phyloP scores from a whole-genome alignment of 139 green algal species.

The Chlamydomonas incerta region DNA sequence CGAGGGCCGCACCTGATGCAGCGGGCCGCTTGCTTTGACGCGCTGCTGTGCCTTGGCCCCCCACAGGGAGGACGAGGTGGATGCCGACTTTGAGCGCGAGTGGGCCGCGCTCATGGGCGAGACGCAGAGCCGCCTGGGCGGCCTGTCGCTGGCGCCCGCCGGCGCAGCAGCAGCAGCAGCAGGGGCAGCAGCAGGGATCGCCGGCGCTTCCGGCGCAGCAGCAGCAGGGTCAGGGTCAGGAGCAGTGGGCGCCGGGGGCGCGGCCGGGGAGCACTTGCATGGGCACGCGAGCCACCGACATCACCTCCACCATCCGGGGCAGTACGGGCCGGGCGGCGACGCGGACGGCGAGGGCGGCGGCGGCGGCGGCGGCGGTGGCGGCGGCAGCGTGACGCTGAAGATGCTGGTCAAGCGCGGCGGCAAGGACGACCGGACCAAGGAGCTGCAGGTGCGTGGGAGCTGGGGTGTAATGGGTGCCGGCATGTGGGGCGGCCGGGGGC shows the following conservation, averaged over 20 bases:
- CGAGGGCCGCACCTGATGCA: too few species aligned
- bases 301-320: too few species aligned
- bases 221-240: too few species aligned
- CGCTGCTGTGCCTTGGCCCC: too few species aligned
- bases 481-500: too few species aligned
- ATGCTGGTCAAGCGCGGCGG: conserved; percentile 71
- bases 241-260: too few species aligned
- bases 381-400: conserved; percentile 56
- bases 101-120: conserved; percentile 66
- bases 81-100: conserved; percentile 85
- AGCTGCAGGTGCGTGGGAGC: conserved; percentile 50
- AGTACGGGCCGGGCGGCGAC: too few species aligned
- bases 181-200: too few species aligned
- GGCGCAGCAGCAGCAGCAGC: not conserved
- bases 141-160: not conserved
- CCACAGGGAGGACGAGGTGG: conserved; percentile 42
- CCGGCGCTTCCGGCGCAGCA: not conserved
- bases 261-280: too few species aligned
- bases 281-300: too few species aligned
- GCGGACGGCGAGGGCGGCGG: not conserved
- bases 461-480: too few species aligned
- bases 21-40: too few species aligned
- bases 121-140: conserved; percentile 28
- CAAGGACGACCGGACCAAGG: conserved; percentile 62
- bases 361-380: not conserved